Conservation (phyloP, 306 rosid genomes). For the Hippophae tibetana region DNA sequence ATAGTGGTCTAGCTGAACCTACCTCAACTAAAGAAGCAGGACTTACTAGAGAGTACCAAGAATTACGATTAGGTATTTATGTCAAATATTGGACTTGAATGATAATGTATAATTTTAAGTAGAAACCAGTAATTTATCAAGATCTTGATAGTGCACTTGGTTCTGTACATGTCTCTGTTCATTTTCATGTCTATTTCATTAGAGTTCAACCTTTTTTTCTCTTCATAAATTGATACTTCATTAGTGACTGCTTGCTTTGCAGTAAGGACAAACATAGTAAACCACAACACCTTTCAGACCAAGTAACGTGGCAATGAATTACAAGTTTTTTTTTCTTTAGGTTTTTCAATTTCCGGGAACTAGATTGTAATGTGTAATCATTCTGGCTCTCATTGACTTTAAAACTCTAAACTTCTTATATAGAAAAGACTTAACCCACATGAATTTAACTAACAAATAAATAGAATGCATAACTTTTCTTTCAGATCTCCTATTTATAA, state of each 20-base stretch:
- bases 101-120: neutral
- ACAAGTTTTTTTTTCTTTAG: neutral
- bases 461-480: too few species aligned
- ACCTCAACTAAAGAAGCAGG: constrained; percentile 8
- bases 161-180: too few species aligned
- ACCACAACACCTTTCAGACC: neutral
- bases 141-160: too few species aligned
- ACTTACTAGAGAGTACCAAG: constrained; percentile 8
- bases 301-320: neutral
- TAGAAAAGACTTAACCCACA: too few species aligned
- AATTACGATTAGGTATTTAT: neutral
- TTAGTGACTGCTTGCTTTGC: neutral
- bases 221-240: too few species aligned
- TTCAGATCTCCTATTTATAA: too few species aligned
- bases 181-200: too few species aligned
- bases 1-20: constrained; percentile 20
- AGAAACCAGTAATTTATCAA: neutral
- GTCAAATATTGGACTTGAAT: constrained; percentile 6
- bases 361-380: neutral
- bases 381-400: too few species aligned
- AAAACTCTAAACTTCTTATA: too few species aligned
- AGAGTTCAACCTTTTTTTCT: too few species aligned
- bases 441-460: too few species aligned
- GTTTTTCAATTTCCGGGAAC: neutral
- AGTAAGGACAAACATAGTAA: neutral